These are phyloP conservation scores for Apiospora hydei DNA, from an alignment of 2,329 filamentous ascomycete species.

Conservation along the genomic window DNA sequence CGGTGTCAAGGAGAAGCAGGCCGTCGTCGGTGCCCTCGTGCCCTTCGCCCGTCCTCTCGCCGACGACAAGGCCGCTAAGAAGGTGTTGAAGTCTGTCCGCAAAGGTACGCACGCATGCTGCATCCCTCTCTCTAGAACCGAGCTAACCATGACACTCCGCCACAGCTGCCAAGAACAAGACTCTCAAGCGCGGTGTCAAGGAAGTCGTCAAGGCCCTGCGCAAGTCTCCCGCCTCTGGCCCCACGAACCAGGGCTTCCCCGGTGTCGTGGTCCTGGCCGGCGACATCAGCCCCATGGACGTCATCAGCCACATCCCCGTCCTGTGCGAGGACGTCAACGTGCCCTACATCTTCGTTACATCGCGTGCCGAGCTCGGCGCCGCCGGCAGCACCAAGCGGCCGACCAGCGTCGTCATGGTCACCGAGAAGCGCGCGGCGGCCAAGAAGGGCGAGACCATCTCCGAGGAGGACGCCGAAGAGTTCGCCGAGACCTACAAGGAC, in stretches of 20 bases:
- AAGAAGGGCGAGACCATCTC: conserved; percentile 52
- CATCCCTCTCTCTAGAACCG: conserved; percentile 27
- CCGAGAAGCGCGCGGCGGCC: conserved; percentile 56
- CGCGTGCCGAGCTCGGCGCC: conserved; percentile 90
- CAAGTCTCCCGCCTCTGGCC: conserved; percentile 80
- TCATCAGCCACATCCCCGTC: conserved; percentile 97
- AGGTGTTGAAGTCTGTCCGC: conserved; percentile 63
- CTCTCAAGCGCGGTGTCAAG: conserved; percentile 97
- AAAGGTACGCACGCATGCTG: conserved; percentile 53
- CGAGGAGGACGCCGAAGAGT: conserved; percentile 64
- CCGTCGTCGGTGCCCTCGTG: conserved; percentile 69
- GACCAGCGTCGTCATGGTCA: conserved; percentile 93
- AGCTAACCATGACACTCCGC: conserved; percentile 31
- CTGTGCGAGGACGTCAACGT: conserved; percentile 98
- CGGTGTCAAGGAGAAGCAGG: conserved; percentile 52
- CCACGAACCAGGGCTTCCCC: conserved; percentile 68
- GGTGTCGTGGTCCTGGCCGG: conserved; percentile 90
- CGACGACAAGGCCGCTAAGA: conserved; percentile 77
- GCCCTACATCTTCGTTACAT: conserved; percentile 94
- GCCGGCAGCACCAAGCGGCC: conserved; percentile 95
- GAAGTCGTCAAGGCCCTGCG: conserved; percentile 98
- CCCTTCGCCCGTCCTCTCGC: conserved; percentile 85
- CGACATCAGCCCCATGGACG: conserved; percentile 98
- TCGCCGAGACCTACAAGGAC: conserved; percentile 69
- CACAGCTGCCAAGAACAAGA: conserved; percentile 91